Conservation (phyloP, 2,329 filamentous ascomycete species). For the Alternaria infectoria region DNA sequence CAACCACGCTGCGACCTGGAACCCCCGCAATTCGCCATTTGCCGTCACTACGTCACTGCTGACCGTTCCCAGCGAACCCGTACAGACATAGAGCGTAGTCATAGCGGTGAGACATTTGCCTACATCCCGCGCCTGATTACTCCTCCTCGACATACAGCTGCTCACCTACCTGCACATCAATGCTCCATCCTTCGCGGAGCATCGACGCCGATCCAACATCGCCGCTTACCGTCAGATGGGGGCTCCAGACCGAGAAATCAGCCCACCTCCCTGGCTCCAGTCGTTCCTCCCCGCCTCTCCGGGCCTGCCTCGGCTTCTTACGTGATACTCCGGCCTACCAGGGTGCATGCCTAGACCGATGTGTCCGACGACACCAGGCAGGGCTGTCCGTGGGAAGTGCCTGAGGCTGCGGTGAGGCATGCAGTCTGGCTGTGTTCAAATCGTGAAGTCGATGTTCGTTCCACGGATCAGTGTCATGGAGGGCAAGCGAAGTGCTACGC, state of each 20-base stretch:
- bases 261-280: neutral
- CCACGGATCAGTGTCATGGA: neutral
- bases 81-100: neutral
- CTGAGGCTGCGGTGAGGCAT: too few relatives aligned
- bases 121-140: neutral
- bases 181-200: neutral
- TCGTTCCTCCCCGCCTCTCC: neutral
- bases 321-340: neutral
- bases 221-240: constrained; percentile 1
- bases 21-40: neutral
- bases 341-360: neutral
- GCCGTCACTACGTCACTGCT: constrained; percentile 6
- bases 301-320: constrained; percentile 6
- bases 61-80: neutral
- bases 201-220: neutral
- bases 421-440: neutral
- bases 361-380: neutral
- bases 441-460: fast-evolving
- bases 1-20: neutral
- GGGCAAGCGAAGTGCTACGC: neutral
- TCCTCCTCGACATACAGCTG: neutral
- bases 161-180: neutral
- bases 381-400: neutral
- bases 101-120: neutral
- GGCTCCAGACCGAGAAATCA: neutral